phyloP scores from a whole-genome alignment of 352 stramenopile genomes.

The Phytophthora kernoviae region DNA sequence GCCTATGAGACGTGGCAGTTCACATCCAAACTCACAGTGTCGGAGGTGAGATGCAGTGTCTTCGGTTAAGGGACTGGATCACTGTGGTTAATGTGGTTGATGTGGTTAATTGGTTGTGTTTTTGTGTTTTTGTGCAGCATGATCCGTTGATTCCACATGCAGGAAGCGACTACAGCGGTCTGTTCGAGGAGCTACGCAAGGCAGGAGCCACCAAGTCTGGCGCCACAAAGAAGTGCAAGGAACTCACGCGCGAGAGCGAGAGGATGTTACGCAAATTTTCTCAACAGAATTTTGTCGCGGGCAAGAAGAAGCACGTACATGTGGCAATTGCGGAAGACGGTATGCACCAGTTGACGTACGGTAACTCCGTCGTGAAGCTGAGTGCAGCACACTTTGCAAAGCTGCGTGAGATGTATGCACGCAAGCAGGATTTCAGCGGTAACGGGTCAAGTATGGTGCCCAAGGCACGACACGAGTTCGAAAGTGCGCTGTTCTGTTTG shows the following conservation, averaged over 20 bases:
- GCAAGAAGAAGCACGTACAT: conserved; percentile 59
- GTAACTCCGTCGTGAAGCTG: conserved; percentile 76
- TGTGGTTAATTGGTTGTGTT: too few relatives aligned
- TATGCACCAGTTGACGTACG: conserved; percentile 66
- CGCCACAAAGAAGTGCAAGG: conserved; percentile 71
- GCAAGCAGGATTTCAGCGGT: conserved; percentile 33
- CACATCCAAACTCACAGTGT: conserved; percentile 72
- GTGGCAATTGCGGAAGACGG: conserved; percentile 34
- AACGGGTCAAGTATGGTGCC: conserved; percentile 21
- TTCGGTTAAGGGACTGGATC: too few relatives aligned
- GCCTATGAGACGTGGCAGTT: conserved; percentile 89
- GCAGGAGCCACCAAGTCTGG: conserved; percentile 64
- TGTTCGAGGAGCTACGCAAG: conserved; percentile 78
- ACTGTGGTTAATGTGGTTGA: too few relatives aligned
- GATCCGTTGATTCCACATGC: conserved; percentile 79
- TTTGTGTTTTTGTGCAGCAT: conserved; percentile 9
- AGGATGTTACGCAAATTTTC: conserved; percentile 55
- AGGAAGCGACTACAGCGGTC: conserved; percentile 67
- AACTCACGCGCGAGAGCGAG: conserved; percentile 59
- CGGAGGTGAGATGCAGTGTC: conserved; percentile 29
- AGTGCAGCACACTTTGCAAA: conserved; percentile 88
- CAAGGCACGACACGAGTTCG: conserved; percentile 52
- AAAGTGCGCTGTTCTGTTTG: conserved; percentile 86
- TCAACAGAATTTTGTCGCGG: conserved; percentile 45
- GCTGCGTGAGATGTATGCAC: conserved; percentile 81